Evolutionary conservation across 768 basidiomycete genomes (phyloP).

Genomic region (Holtermanniella nyarrowii): DNA sequence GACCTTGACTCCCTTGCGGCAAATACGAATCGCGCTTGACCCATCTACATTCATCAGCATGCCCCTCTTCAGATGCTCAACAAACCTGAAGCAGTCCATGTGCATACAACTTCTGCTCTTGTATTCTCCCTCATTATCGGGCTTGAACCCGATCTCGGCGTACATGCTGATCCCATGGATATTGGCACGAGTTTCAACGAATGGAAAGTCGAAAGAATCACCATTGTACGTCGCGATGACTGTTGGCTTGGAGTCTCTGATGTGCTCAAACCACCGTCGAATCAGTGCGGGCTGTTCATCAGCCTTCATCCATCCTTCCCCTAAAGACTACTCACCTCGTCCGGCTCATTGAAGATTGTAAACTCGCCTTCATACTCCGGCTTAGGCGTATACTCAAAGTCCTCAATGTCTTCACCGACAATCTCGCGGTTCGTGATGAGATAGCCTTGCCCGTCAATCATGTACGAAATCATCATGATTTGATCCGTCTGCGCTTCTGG

Average conservation of each 20-base stretch:
- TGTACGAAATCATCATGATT: slow-evolving; percentile 99
- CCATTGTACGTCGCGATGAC: slow-evolving; percentile 99
- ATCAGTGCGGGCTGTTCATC: slow-evolving; percentile 64
- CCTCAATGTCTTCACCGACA: slow-evolving; percentile 91
- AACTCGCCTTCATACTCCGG: slow-evolving; percentile 97
- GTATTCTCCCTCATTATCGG: slow-evolving; percentile 87
- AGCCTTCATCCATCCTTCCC: background rate
- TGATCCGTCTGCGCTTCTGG: slow-evolving; percentile 92
- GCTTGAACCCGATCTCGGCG: slow-evolving; percentile 81
- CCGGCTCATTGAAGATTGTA: slow-evolving; percentile 81
- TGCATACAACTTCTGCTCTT: slow-evolving; percentile 86
- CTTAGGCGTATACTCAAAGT: slow-evolving; percentile 98
- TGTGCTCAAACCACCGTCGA: slow-evolving; percentile 81
- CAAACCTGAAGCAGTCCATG: slow-evolving; percentile 89
- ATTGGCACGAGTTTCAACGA: slow-evolving; percentile 74
- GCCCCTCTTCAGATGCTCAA: background rate
- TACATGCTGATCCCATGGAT: slow-evolving; percentile 94
- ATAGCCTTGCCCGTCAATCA: slow-evolving; percentile 89
- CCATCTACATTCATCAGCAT: slow-evolving; percentile 49
- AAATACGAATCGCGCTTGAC: slow-evolving; percentile 98
- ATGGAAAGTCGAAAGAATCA: slow-evolving; percentile 98
- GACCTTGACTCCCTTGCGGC: slow-evolving; percentile 93
- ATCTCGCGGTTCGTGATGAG: slow-evolving; percentile 97
- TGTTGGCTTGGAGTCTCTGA: slow-evolving; percentile 85
- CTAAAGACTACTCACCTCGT: slow-evolving; percentile 57